phyloP scores from a whole-genome alignment of 2,329 filamentous ascomycete genomes.

The Aspergillus sp. region DNA sequence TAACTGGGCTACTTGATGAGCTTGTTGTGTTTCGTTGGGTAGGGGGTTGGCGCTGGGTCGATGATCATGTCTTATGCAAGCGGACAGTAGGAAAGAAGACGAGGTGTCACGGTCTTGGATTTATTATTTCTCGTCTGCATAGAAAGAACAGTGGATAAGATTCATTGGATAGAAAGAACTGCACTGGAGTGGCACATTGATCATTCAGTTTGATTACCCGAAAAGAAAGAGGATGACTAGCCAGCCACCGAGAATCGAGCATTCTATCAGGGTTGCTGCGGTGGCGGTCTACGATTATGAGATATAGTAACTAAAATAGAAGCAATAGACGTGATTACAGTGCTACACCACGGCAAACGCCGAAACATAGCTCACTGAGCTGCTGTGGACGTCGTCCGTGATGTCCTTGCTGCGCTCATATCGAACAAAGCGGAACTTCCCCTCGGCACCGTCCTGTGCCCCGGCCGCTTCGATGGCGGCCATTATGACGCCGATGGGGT shows the following conservation, averaged over 20 bases:
- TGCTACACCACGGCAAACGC: conserved; percentile 74
- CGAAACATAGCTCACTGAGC: conserved; percentile 92
- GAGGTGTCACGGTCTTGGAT: background rate
- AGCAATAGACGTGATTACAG: too few species aligned
- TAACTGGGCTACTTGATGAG: background rate
- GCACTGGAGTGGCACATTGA: background rate
- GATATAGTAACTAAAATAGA: background rate
- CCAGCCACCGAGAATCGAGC: background rate
- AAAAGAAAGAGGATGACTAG: background rate
- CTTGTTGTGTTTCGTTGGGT: background rate
- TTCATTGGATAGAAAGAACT: background rate
- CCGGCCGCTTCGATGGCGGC: conserved; percentile 72
- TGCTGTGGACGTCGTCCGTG: conserved; percentile 63
- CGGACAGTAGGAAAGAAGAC: background rate
- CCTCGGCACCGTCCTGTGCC: conserved; percentile 38
- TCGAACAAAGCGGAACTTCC: conserved; percentile 73
- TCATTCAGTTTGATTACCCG: background rate
- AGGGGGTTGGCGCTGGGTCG: background rate
- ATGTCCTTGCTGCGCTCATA: conserved; percentile 86
- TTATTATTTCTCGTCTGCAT: background rate
- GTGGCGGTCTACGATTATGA: background rate
- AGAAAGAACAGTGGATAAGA: background rate
- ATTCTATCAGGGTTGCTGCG: background rate
- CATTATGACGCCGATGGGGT: conserved; percentile 93
- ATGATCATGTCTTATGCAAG: background rate